phyloP scores from a whole-genome alignment of 2,329 filamentous ascomycete species.

The Fusarium duplospermum region DNA sequence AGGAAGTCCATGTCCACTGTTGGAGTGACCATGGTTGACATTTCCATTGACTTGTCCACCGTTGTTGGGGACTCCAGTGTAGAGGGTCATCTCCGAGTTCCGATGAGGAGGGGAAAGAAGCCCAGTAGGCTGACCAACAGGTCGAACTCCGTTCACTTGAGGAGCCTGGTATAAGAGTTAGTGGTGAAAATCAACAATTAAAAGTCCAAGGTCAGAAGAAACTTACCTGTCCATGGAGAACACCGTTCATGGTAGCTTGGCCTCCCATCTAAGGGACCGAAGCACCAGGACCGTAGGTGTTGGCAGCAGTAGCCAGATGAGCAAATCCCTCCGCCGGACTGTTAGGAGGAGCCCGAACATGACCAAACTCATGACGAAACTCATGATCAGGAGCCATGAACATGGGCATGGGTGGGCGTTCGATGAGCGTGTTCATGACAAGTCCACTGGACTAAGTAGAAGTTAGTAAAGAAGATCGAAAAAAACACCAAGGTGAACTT shows the following conservation, averaged over 20 bases:
- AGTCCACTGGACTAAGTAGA: conserved; percentile 23
- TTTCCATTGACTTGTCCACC: background rate
- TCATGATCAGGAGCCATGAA: background rate
- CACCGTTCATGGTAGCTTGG: conserved; percentile 18
- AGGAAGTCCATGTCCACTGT: background rate
- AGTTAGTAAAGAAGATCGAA: background rate
- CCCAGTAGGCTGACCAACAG: background rate
- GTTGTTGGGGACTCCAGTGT: background rate
- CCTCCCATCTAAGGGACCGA: conserved; percentile 41
- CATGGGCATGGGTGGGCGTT: background rate
- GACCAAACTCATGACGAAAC: too few species aligned
- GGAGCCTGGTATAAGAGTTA: conserved; percentile 4
- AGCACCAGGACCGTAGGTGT: conserved; percentile 3
- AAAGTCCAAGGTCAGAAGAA: background rate
- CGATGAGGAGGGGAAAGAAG: conserved; percentile 13
- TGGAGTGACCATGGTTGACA: background rate
- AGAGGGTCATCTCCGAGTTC: background rate
- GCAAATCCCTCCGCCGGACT: conserved; percentile 9
- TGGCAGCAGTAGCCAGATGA: background rate
- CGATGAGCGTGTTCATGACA: background rate
- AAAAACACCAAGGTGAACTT: background rate
- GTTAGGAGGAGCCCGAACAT: conserved; percentile 27
- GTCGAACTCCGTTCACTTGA: background rate
- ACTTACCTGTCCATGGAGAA: conserved; percentile 14
- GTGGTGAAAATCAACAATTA: background rate